Conservation (phyloP, 345 rosid species). For the Populus ilicifolia region DNA sequence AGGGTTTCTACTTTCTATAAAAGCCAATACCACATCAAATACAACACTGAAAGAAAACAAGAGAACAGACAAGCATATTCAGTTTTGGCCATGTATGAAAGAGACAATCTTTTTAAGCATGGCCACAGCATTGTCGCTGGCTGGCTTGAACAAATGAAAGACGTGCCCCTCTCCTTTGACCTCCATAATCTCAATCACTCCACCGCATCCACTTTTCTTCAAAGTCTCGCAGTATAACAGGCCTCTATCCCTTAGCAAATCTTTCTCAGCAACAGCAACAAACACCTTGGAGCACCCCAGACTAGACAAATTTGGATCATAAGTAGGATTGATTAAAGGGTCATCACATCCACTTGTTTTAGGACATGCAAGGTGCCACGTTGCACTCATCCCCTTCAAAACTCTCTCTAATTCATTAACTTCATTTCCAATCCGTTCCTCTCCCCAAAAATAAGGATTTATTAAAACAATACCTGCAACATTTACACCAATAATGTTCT, state of each 20-base stretch:
- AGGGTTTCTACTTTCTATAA: no score
- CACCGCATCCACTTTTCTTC: constrained; percentile 16
- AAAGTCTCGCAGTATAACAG: constrained; percentile 11
- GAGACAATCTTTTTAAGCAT: neutral
- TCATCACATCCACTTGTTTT: constrained; percentile 22
- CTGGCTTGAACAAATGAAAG: constrained; percentile 13
- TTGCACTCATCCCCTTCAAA: neutral
- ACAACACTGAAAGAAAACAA: neutral
- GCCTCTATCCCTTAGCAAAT: constrained; percentile 20
- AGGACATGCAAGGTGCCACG: constrained; percentile 20
- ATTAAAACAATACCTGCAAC: constrained; percentile 13
- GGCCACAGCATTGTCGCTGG: neutral
- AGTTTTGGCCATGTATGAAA: neutral
- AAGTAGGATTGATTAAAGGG: constrained; percentile 12
- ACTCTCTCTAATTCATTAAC: neutral
- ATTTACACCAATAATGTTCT: neutral
- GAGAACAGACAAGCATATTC: neutral
- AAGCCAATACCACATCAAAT: neutral
- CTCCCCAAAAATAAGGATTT: constrained; percentile 26
- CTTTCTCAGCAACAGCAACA: constrained; percentile 17
- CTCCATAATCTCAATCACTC: constrained; percentile 10
- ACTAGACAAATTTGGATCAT: constrained; percentile 5
- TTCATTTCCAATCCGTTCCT: constrained; percentile 13
- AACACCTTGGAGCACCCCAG: constrained; percentile 20
- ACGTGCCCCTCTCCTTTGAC: constrained; percentile 15